Base-by-base conservation (phyloP, 2,329 filamentous ascomycete species). In the Drechslerella dactyloides region DNA sequence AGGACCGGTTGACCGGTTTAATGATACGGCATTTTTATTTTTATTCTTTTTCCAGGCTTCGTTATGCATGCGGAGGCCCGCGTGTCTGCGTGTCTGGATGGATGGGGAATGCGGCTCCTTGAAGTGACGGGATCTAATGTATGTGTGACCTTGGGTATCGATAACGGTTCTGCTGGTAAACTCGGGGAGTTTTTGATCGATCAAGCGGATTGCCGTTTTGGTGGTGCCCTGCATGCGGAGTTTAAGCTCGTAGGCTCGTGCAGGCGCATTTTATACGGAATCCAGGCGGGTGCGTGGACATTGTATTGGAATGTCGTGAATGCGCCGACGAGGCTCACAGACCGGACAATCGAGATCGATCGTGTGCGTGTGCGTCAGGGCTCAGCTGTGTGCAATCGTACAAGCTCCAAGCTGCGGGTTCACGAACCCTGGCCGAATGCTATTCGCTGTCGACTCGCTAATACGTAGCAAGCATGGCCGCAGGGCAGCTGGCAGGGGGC, bases 401-500 rank as follows among this genome's bases (percentile, higher is more conserved):
- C n/a, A 42, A 42, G 37, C 37, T 42, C 37, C 27, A 17, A 42
- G 37, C 37, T 42, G 37, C 37, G 37, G 11, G 37, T 13, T 42
- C 37, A 42, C 37, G n/a, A 42, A 42, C 37, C 37, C 37, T 42
- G 37, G 37, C 37, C 37, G 37, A 42, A 42, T 17, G 37, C 37
- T 17, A 42, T 42, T 42, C 37, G 37, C 37, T 42, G n/a, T 42
- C 37, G 37, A 42, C 15, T 42, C 37, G 37, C 37, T 42, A 42
- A 42, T 42, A 42, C 37, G 37, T 42, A 42, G 37, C 37, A 42
- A 42, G 37, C 37, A 42, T 4, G 37, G 37, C 37, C n/a, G 11
- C 37, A 2, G 37, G 27, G 4, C 27, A 33, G n/a, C 11, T 13
- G 15, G 37, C 37, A 42, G 37, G 37, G 37, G 13, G 3, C 27